These are phyloP conservation scores for Erigeron philadelphicus DNA, from an alignment of 140 eudicot genomes.

Conservation along the genomic window DNA sequence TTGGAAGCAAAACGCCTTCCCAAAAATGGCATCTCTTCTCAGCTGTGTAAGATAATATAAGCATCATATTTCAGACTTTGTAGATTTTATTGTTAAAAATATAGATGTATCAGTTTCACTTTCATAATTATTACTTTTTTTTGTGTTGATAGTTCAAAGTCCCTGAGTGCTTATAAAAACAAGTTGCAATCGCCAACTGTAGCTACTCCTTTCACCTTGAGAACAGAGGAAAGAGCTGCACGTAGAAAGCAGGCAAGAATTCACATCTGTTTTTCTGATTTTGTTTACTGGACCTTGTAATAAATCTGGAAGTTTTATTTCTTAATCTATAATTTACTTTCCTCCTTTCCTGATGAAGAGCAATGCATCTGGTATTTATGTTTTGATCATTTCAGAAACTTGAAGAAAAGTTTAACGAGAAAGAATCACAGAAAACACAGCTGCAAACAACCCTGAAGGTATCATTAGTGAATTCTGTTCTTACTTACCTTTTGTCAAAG, in stretches of 20 bases:
- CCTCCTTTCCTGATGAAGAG: no score
- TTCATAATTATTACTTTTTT: constrained; percentile 10
- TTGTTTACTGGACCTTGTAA: neutral
- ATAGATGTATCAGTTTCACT: constrained; percentile 1
- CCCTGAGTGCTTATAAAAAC: constrained; percentile 61
- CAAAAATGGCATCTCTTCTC: constrained; percentile 75
- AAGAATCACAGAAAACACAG: constrained; percentile 46
- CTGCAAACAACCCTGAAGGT: constrained; percentile 65
- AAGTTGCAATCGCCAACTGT: constrained; percentile 61
- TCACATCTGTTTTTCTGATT: neutral
- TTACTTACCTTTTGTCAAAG: neutral
- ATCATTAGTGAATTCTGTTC: constrained; percentile 6
- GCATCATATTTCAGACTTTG: neutral
- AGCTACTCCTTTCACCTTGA: constrained; percentile 64
- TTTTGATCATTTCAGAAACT: constrained; percentile 48
- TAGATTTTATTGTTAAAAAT: neutral
- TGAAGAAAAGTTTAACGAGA: constrained; percentile 77
- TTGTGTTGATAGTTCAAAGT: constrained; percentile 51
- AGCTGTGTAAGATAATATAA: constrained; percentile 53
- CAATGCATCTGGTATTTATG: no score
- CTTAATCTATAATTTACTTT: constrained; percentile 7
- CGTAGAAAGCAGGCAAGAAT: constrained; percentile 68
- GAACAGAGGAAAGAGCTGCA: constrained; percentile 76
- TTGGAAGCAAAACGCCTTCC: constrained; percentile 60
- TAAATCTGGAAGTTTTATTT: neutral